Percentiles rank a stretch among this genome's conserved stretches.
phyloP scores from a whole-genome alignment of 2,329 filamentous ascomycete species.

The Fusarium guadeloupense region DNA sequence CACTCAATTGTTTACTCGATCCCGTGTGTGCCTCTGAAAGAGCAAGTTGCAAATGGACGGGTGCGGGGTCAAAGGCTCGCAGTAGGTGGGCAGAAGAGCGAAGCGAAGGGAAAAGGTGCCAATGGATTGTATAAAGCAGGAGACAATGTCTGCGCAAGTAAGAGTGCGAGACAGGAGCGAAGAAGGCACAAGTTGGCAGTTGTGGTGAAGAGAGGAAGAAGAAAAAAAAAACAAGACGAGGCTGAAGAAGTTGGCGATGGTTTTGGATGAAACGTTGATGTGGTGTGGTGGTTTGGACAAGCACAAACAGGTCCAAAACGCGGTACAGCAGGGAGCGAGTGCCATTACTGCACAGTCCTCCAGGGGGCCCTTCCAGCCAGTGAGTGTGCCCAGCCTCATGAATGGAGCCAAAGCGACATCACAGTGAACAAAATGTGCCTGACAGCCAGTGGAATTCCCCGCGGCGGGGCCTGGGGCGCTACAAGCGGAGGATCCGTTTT shows the following conservation, averaged over 20 bases:
- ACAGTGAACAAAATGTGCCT: constrained; percentile 1
- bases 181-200: neutral
- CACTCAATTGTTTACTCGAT: constrained; percentile 29
- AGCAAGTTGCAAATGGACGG: constrained; percentile 27
- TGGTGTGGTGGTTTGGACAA: constrained; percentile 27
- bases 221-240: constrained; percentile 7
- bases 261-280: constrained; percentile 24
- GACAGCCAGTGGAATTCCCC: constrained; percentile 17
- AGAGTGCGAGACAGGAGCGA: neutral
- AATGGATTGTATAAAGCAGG: constrained; percentile 32
- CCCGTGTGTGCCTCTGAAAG: constrained; percentile 9
- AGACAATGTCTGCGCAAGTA: constrained; percentile 1
- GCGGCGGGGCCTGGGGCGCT: constrained; percentile 7
- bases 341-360: neutral
- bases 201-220: constrained; percentile 15
- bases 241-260: constrained; percentile 27
- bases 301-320: constrained; percentile 19
- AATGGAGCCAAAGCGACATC: neutral
- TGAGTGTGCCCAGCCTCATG: neutral
- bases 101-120: constrained; percentile 21
- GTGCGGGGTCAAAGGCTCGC: constrained; percentile 37
- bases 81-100: constrained; percentile 15
- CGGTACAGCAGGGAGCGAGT: constrained; percentile 11
- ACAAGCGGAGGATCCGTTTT: constrained; percentile 13
- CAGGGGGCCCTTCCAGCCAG: no score